Conservation (phyloP, 2,329 filamentous ascomycete species). For the Cercospora sp. region DNA sequence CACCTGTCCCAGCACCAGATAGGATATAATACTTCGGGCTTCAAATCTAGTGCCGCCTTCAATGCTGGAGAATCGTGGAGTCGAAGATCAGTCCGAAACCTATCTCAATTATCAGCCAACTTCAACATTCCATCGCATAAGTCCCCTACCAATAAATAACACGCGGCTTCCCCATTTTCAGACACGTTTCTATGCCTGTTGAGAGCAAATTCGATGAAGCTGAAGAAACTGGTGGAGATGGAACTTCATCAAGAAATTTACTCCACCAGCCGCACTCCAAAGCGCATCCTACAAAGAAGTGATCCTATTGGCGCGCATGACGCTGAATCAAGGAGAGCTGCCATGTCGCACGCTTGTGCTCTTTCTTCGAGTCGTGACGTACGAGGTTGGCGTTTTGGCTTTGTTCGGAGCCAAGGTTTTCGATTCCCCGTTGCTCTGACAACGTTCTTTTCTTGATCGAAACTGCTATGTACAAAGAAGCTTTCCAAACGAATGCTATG, state of each 20-base stretch:
- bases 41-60: slow-evolving; percentile 67
- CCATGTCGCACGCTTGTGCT: slow-evolving; percentile 8
- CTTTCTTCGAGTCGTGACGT: slow-evolving; percentile 22
- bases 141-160: slow-evolving; percentile 67
- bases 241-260: neutral
- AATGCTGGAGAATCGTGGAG: slow-evolving; percentile 76
- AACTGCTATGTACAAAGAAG: neutral
- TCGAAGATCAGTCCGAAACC: slow-evolving; percentile 72
- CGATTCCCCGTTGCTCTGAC: neutral
- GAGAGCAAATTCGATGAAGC: neutral
- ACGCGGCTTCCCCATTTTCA: slow-evolving; percentile 45
- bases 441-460: neutral
- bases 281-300: neutral
- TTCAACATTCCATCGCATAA: neutral
- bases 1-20: slow-evolving; percentile 63
- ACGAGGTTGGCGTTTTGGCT: slow-evolving; percentile 2
- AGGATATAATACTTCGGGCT: slow-evolving; percentile 71
- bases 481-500: slow-evolving; percentile 5
- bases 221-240: neutral
- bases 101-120: neutral
- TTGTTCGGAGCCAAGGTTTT: slow-evolving; percentile 2
- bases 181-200: neutral
- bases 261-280: neutral
- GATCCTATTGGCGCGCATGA: slow-evolving; percentile 9
- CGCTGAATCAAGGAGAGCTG: slow-evolving; percentile 5